phyloP scores from a whole-genome alignment of 371 early-diverging fungal genomes.

The Nematocida parisii region DNA sequence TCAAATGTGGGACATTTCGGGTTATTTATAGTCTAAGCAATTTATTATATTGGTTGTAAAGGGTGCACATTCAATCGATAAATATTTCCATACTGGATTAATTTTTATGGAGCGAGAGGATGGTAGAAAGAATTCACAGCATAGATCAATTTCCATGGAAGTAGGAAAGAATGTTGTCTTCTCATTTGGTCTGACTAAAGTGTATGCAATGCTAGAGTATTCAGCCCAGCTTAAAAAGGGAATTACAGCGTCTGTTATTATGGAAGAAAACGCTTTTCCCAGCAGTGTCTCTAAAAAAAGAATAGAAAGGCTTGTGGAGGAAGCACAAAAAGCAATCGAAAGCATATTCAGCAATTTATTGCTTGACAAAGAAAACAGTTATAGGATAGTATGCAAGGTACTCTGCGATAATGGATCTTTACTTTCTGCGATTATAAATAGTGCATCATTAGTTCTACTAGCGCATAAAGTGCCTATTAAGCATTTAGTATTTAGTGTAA shows the following conservation, averaged over 20 bases:
- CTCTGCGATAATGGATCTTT: constrained; percentile 27
- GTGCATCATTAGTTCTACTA: constrained; percentile 17
- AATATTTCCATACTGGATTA: neutral
- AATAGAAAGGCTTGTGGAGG: constrained; percentile 20
- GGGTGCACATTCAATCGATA: too few species aligned
- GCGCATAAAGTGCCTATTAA: constrained; percentile 17
- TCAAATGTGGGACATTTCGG: too few species aligned
- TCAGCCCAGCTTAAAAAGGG: constrained; percentile 26
- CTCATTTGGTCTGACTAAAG: constrained; percentile 15
- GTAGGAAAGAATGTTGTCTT: neutral
- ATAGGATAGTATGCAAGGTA: neutral
- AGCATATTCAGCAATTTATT: constrained; percentile 17
- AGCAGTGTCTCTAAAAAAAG: neutral
- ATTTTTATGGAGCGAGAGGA: constrained; percentile 40
- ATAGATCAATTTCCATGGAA: neutral
- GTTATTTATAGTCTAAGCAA: too few species aligned
- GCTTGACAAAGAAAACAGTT: constrained; percentile 13
- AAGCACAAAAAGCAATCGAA: neutral
- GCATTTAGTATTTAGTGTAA: constrained; percentile 30
- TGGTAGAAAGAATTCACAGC: constrained; percentile 28
- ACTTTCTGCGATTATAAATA: constrained; percentile 35
- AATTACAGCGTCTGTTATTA: neutral
- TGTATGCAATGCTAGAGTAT: neutral
- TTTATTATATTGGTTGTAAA: too few species aligned
- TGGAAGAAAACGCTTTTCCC: constrained; percentile 8